Conservation (phyloP, 371 early-diverging fungal genomes). For the Umbelopsis sp. region DNA sequence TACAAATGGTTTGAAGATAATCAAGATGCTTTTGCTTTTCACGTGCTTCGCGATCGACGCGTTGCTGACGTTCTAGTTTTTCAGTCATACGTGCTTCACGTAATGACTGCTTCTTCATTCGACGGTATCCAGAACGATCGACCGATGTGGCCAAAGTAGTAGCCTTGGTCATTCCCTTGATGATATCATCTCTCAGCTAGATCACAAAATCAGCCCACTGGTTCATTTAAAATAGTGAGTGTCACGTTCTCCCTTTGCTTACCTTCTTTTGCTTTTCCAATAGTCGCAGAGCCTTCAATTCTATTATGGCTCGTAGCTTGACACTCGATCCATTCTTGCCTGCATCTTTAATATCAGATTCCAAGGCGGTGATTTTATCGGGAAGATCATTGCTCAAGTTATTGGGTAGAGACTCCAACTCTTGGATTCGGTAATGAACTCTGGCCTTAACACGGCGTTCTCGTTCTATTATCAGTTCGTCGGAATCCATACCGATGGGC, state of each 20-base stretch:
- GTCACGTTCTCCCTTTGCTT: neutral
- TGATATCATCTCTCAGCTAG: slow-evolving; percentile 79
- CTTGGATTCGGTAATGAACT: slow-evolving; percentile 74
- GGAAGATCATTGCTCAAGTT: slow-evolving; percentile 28
- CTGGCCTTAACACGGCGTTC: slow-evolving; percentile 71
- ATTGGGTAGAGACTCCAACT: slow-evolving; percentile 63
- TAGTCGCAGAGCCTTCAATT: slow-evolving; percentile 82
- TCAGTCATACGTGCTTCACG: slow-evolving; percentile 93
- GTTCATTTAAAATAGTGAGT: too few species aligned
- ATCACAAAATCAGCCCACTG: neutral
- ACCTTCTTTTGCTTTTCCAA: slow-evolving; percentile 75
- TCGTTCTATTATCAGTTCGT: slow-evolving; percentile 71
- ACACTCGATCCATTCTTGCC: slow-evolving; percentile 19
- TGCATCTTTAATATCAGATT: slow-evolving; percentile 22
- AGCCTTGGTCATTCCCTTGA: slow-evolving; percentile 63
- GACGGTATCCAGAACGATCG: slow-evolving; percentile 79
- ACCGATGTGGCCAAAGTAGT: slow-evolving; percentile 81
- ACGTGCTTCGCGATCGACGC: slow-evolving; percentile 84
- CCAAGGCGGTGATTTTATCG: slow-evolving; percentile 18
- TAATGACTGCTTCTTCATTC: slow-evolving; percentile 88
- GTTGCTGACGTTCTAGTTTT: slow-evolving; percentile 86
- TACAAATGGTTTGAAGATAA: slow-evolving; percentile 73
- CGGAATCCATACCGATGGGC: slow-evolving; percentile 80
- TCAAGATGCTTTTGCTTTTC: slow-evolving; percentile 86
- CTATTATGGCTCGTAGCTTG: slow-evolving; percentile 77